Evolutionary conservation across 331 rosid genomes (phyloP).

Genomic region (Cydonia oblonga): DNA sequence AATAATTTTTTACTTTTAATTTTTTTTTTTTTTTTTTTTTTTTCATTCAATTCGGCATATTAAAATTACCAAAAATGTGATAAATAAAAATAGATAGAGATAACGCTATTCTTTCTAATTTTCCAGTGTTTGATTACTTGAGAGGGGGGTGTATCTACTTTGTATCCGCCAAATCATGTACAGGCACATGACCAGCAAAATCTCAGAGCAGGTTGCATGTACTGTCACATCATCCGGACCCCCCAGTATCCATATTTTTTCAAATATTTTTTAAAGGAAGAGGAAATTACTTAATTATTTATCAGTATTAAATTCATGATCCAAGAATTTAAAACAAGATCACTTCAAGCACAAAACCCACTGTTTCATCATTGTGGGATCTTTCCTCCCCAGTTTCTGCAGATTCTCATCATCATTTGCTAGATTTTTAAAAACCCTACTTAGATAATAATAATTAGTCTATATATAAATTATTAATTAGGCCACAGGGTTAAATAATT

Average conservation of each 20-base stretch:
- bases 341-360: neutral
- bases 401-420: neutral
- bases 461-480: neutral
- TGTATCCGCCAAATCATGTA: neutral
- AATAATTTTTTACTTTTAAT: no score
- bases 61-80: no score
- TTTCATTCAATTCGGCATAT: rapidly evolving
- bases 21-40: no score
- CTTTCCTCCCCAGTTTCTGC: neutral
- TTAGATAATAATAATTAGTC: neutral
- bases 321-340: conserved; percentile 3
- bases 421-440: neutral
- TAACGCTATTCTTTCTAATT: no score
- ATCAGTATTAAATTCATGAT: conserved; percentile 1
- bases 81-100: no score
- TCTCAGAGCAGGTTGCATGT: conserved; percentile 9
- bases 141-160: neutral
- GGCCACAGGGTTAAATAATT: neutral
- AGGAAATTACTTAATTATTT: neutral
- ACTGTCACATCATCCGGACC: conserved; percentile 10
- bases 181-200: conserved; percentile 6
- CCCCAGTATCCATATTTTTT: neutral
- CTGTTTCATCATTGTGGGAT: neutral
- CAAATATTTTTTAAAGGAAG: neutral
- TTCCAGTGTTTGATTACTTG: neutral